Evolutionary conservation across 2,329 filamentous ascomycete species (phyloP), one percentile per base, ranked within the genome.

Genomic region (Microsporum canis): DNA sequence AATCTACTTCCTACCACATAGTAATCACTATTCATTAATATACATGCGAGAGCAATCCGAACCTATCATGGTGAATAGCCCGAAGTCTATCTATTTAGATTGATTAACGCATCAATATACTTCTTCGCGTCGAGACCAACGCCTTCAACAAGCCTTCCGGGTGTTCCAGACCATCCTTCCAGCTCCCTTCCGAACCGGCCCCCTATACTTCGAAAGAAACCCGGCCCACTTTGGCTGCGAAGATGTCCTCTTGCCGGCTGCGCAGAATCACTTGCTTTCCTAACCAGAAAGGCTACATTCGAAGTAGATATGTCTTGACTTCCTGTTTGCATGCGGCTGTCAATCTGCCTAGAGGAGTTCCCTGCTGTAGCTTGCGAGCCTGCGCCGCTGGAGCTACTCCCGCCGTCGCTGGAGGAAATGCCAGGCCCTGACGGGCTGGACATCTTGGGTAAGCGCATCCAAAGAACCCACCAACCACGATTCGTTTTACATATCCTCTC

Each of bases 391-490:
- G 33, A 55, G 31, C 33, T 55, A 17, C 7, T 29, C 61, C 58
- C 60, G 39, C 55, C 53, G 7, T 58, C 17, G 12, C 14, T 34
- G 14, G 49, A 55, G 29, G 49, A 10, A 12, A 17, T 17, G 17
- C 14, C 29, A 1, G 31, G 29, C 12, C 38, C 60, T 59, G 31
- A 53, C 64, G 10, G 58, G 53, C 23, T 38, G 10, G n/a, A 57
- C 39, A 14, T 62, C 8, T 12, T 61, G 7, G 59, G 74, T 34
- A 85, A 71, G 6, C 82, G 78, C 71, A 86, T 80, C 84, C 84
- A 87, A 27, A 85, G 80, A 1, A 87, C 77, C 84, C 84, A 87
- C 84, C 84, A 87, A 5, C 82, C 82, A n/a, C 84, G 78, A 49
- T 73, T 79, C 0, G 84, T 86, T 71, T 86, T 86, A 70, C 80